A percentile compares a stretch with the other conserved stretches of the same genome.
Evolutionary conservation across 2,329 filamentous ascomycete species (phyloP).

Genomic region (Ophiostoma australiae): DNA sequence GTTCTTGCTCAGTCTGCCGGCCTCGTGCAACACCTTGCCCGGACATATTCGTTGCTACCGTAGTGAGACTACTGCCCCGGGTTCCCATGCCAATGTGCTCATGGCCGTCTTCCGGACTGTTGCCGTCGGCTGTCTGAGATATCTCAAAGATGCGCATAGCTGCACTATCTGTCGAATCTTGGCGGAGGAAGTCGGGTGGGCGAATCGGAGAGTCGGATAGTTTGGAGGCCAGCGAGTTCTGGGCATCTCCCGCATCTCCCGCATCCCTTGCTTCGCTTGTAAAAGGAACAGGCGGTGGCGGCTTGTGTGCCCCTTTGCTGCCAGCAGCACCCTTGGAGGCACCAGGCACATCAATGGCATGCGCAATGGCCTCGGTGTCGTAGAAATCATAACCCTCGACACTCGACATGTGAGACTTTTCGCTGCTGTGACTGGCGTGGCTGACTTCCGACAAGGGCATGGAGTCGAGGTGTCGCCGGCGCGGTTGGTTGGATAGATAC

Average conservation of each 20-base stretch:
- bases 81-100: background rate
- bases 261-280: background rate
- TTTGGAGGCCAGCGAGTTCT: background rate
- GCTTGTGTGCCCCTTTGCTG: background rate
- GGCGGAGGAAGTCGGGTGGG: slow-evolving; percentile 35
- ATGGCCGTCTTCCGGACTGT: background rate
- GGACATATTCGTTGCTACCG: background rate
- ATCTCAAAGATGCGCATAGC: slow-evolving; percentile 54
- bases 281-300: background rate
- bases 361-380: slow-evolving; percentile 50
- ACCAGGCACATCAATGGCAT: slow-evolving; percentile 51
- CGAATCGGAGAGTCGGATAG: slow-evolving; percentile 10
- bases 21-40: background rate
- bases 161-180: slow-evolving; percentile 57
- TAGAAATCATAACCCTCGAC: slow-evolving; percentile 64
- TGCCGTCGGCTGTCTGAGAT: slow-evolving; percentile 42
- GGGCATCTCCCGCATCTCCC: background rate
- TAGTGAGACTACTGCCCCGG: background rate
- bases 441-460: slow-evolving; percentile 48
- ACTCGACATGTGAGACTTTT: slow-evolving; percentile 42
- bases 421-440: slow-evolving; percentile 44
- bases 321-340: background rate
- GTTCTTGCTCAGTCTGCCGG: slow-evolving; percentile 4
- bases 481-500: slow-evolving; percentile 31
- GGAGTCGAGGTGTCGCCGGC: slow-evolving; percentile 47